Evolutionary conservation across 1,284 basidiomycete genomes (phyloP).

Genomic region (Cryptococcus neoformans): DNA sequence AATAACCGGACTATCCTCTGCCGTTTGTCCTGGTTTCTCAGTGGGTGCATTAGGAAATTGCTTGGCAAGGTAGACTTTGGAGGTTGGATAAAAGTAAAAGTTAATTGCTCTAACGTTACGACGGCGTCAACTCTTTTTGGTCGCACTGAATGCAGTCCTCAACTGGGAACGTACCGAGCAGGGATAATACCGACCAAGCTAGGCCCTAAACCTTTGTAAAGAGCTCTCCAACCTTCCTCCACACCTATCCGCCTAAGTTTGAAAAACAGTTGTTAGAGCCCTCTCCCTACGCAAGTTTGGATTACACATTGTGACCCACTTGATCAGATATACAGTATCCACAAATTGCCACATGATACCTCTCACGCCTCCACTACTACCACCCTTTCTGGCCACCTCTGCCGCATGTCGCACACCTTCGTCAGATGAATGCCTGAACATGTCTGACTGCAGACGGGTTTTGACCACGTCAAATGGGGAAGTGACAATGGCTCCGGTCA

Average conservation of each 20-base stretch:
- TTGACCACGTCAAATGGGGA: conserved; percentile 98
- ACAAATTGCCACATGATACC: conserved; percentile 87
- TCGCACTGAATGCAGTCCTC: no score
- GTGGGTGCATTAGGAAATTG: conserved; percentile 55
- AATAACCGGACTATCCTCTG: conserved; percentile 77
- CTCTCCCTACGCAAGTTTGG: background rate
- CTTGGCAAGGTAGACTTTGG: conserved; percentile 84
- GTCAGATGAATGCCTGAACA: conserved; percentile 61
- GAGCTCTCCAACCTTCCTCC: conserved; percentile 83
- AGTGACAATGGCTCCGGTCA: conserved; percentile 96
- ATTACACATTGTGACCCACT: background rate
- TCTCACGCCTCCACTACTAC: conserved; percentile 41
- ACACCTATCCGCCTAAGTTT: conserved; percentile 64
- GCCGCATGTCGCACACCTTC: conserved; percentile 14
- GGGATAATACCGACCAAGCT: conserved; percentile 94
- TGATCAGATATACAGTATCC: conserved; percentile 76
- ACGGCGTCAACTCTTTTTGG: no score
- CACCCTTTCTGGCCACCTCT: conserved; percentile 1
- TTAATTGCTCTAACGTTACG: conserved; percentile 65
- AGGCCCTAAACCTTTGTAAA: conserved; percentile 94
- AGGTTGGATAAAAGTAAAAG: conserved; percentile 98
- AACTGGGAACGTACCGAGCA: conserved; percentile 50
- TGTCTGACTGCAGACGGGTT: conserved; percentile 88
- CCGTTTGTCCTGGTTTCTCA: conserved; percentile 57
- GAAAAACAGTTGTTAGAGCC: background rate